Percentiles rank a stretch among this genome's conserved stretches.
Conservation (phyloP, 257 asterid species). For the Forsythia suspensa region DNA sequence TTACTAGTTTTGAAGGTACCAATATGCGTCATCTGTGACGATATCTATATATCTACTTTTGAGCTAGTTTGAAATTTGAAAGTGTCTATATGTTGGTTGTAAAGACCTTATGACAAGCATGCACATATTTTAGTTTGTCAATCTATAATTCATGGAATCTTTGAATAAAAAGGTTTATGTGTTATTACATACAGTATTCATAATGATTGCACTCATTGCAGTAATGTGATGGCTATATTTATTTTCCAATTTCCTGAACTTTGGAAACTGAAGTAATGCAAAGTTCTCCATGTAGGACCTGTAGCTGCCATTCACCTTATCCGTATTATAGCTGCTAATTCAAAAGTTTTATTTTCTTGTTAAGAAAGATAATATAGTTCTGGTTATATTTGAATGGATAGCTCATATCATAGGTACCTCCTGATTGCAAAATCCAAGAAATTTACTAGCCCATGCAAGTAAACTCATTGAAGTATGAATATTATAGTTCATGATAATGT, state of each 20-base stretch:
- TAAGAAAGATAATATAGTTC: too few species aligned
- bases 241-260: neutral
- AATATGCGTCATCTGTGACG: neutral
- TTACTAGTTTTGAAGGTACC: slow-evolving; percentile 84
- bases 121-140: neutral
- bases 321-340: neutral
- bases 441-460: too few species aligned
- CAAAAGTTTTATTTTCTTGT: neutral
- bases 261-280: neutral
- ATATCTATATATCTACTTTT: neutral
- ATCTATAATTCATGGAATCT: neutral
- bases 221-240: neutral
- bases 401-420: too few species aligned
- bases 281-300: neutral
- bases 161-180: neutral
- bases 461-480: too few species aligned
- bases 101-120: neutral
- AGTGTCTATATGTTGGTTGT: neutral
- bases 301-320: neutral
- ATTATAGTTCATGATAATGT: too few species aligned
- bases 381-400: neutral
- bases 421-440: too few species aligned
- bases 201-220: neutral
- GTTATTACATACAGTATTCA: neutral
- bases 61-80: neutral